A percentile compares a stretch with the other conserved stretches of the same genome.
These are phyloP conservation scores for Penicillium sp. DNA, from an alignment of 2,329 filamentous ascomycete genomes.

Conservation along the genomic window DNA sequence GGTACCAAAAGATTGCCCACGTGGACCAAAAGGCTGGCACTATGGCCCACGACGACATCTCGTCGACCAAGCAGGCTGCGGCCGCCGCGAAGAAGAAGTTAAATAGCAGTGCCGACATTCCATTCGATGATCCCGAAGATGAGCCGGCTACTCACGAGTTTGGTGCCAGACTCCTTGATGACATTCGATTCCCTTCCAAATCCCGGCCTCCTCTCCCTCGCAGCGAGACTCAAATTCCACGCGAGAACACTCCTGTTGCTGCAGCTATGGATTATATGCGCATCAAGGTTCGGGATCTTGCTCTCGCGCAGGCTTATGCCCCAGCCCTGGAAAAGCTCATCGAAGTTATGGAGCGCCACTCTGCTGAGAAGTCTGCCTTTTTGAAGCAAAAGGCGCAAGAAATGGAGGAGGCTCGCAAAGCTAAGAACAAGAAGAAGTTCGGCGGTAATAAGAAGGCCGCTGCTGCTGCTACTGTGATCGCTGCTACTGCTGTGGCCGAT, in stretches of 20 bases:
- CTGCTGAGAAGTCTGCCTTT: conserved; percentile 29
- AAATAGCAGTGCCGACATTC: conserved; percentile 20
- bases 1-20: conserved; percentile 76
- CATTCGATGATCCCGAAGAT: conserved; percentile 29
- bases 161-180: conserved; percentile 12
- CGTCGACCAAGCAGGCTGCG: neutral
- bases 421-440: conserved; percentile 24
- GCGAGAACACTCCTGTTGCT: conserved; percentile 51
- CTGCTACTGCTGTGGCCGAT: conserved; percentile 5
- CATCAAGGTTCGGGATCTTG: conserved; percentile 60
- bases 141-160: conserved; percentile 1
- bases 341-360: conserved; percentile 38
- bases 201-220: neutral
- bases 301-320: conserved; percentile 57
- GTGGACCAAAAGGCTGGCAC: conserved; percentile 33
- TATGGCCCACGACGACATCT: conserved; percentile 3
- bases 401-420: conserved; percentile 23
- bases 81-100: conserved; percentile 10
- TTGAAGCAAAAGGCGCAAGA: conserved; percentile 20
- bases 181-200: conserved; percentile 11
- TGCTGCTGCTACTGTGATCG: conserved; percentile 5
- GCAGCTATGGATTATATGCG: conserved; percentile 67
- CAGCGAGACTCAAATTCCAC: conserved; percentile 25
- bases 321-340: conserved; percentile 58
- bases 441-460: conserved; percentile 10